Conservation (phyloP, 805 yeast genomes). For the Yamadazyma philogaea region DNA sequence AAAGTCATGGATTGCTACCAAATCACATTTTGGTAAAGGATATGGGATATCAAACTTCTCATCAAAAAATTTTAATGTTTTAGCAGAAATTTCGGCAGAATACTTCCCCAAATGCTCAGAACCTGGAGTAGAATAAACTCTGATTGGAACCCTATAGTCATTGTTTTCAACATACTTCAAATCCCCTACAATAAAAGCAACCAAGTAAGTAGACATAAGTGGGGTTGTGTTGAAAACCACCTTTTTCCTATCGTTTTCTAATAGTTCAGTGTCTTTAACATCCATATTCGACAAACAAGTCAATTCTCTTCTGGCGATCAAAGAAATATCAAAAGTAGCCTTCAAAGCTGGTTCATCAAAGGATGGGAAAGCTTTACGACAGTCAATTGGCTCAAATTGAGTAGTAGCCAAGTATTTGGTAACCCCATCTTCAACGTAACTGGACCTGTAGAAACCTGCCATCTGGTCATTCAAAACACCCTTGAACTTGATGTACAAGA, state of each 20-base stretch:
- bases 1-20: conserved; percentile 80
- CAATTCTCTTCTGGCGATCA: conserved; percentile 53
- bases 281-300: conserved; percentile 73
- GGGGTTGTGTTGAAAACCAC: conserved; percentile 75
- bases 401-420: conserved; percentile 76
- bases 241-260: conserved; percentile 47
- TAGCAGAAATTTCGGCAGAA: conserved; percentile 72
- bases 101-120: conserved; percentile 66
- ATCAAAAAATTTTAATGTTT: conserved; percentile 71
- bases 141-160: conserved; percentile 68
- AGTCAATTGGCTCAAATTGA: conserved; percentile 85
- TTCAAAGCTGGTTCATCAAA: conserved; percentile 73
- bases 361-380: conserved; percentile 84
- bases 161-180: conserved; percentile 67
- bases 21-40: conserved; percentile 77
- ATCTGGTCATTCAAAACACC: conserved; percentile 72
- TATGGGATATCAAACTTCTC: conserved; percentile 70
- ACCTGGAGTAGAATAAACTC: conserved; percentile 80
- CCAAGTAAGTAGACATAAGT: conserved; percentile 78
- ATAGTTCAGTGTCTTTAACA: conserved; percentile 44
- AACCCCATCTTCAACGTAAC: conserved; percentile 59
- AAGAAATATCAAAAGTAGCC: conserved; percentile 64
- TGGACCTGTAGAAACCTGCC: conserved; percentile 80
- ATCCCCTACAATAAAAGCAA: conserved; percentile 81
- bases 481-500: conserved; percentile 49